Base-by-base conservation (phyloP, 2,329 filamentous ascomycete genomes). In the Colletotrichum spinosum region DNA sequence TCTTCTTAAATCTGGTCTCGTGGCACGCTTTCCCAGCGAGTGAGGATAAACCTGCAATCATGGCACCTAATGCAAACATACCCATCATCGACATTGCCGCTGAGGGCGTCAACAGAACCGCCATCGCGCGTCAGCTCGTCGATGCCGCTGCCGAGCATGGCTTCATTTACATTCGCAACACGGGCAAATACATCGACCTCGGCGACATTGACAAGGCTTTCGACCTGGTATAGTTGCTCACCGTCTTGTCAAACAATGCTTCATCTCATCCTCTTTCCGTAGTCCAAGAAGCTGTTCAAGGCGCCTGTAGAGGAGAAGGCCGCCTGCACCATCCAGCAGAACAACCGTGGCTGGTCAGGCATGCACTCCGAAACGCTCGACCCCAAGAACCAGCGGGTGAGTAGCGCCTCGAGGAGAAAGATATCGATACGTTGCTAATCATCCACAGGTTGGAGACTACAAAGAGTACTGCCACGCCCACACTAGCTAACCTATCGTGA, bases 331-430 rank as follows among this genome's bases (percentile, higher is more conserved):
- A 97, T 97, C 68, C 84, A 88, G 71, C 88, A 88, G 35, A 84
- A 96, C 81, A 98, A 98, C 74, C 88, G 89, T 46, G 96, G 95
- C 65, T 99, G 94, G 94, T 88, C 92, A 2, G 89, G 88, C 13
- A 94, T 97, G 91, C 91, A 95, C 72, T 88, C 88, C 11, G 95
- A 99, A 79, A 95, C 91, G 0, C 81, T 98, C 10, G 95, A 98
- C 75, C 93, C 94, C 3, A 88, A 89, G 70, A 88, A 89, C 60
- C 94, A 97, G 77, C 88, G 89, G 77, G 92, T 92, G 83, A 72
- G 79, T 75, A 8, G 9, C 44, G 9, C 44, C 42, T 33, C 44
- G 17, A n/a, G 15, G 4, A 17, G 8, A 13, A 8, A 5, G 9
- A 39, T 17, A 33, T 8, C n/a, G 1, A 13, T 4, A 9, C 9